A percentile compares a stretch with the other conserved stretches of the same genome.
Conservation (phyloP, 1,284 basidiomycete genomes). For the Trichosporon ovoides region DNA sequence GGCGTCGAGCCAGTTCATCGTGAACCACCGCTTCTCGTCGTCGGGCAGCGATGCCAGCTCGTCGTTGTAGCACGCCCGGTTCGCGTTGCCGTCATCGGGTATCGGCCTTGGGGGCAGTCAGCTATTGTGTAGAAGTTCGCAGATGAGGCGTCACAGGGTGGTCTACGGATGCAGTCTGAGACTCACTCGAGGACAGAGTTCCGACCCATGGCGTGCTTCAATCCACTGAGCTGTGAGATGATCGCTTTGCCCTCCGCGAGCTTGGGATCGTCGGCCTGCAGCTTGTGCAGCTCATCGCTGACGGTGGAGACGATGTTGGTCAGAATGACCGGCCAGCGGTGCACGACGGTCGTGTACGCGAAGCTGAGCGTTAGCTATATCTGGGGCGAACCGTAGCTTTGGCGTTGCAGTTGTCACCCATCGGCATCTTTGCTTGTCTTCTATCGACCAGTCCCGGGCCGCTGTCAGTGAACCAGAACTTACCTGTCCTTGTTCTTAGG, state of each 20-base stretch:
- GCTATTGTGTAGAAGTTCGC: neutral
- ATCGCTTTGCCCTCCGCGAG: slow-evolving; percentile 67
- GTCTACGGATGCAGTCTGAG: too few species aligned
- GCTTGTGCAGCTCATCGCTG: slow-evolving; percentile 57
- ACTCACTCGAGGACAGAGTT: slow-evolving; percentile 69
- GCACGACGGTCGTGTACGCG: slow-evolving; percentile 43
- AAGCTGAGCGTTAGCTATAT: slow-evolving; percentile 30
- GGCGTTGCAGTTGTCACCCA: too few species aligned
- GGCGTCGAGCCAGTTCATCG: slow-evolving; percentile 85
- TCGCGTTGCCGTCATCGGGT: slow-evolving; percentile 64
- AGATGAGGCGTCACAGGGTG: neutral
- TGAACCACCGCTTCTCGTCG: slow-evolving; percentile 76
- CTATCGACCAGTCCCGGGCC: too few species aligned
- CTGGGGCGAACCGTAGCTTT: too few species aligned
- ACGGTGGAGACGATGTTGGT: slow-evolving; percentile 71
- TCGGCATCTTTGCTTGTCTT: too few species aligned
- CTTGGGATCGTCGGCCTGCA: slow-evolving; percentile 47
- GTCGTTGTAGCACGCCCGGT: slow-evolving; percentile 65
- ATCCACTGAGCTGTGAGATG: slow-evolving; percentile 68
- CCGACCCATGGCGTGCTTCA: slow-evolving; percentile 86
- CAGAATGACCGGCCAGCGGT: slow-evolving; percentile 77
- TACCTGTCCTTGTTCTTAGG: slow-evolving; percentile 47
- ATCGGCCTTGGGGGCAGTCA: slow-evolving; percentile 58
- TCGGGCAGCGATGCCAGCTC: slow-evolving; percentile 58
- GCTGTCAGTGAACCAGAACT: too few species aligned